phyloP scores from a whole-genome alignment of 441 rosid genomes.

The Gossypium davidsonii region DNA sequence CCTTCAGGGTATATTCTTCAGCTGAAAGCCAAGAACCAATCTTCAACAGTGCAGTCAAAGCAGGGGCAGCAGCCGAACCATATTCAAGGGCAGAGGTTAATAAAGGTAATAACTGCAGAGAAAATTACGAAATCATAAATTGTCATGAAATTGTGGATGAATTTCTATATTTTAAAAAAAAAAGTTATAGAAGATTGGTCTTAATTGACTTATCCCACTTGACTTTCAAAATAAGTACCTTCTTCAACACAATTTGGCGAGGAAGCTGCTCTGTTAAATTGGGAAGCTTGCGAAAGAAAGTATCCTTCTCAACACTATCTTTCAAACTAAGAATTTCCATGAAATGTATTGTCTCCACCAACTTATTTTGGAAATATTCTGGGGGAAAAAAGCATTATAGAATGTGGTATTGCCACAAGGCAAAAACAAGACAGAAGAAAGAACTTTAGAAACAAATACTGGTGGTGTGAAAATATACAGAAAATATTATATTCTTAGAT shows the following conservation, averaged over 20 bases:
- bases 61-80: conserved; percentile 97
- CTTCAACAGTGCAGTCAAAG: conserved; percentile 81
- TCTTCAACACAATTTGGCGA: conserved; percentile 88
- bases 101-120: conserved; percentile 44
- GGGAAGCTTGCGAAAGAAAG: conserved; percentile 96
- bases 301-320: conserved; percentile 93
- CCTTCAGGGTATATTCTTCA: conserved; percentile 89
- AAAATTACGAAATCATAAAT: background rate
- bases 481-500: background rate
- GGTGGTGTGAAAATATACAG: background rate
- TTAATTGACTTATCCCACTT: conserved; percentile 1
- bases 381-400: conserved; percentile 35
- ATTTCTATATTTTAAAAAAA: background rate
- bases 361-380: conserved; percentile 97
- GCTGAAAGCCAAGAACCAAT: conserved; percentile 88
- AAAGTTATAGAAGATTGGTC: background rate
- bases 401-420: conserved; percentile 9
- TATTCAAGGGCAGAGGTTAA: conserved; percentile 47
- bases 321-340: conserved; percentile 95
- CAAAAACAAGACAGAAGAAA: background rate
- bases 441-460: background rate
- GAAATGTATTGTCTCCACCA: conserved; percentile 99
- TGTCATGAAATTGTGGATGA: background rate
- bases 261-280: conserved; percentile 97
- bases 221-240: conserved; percentile 43